Evolutionary conservation across 78 protist species (phyloP).

Genomic region (Dictyostelium capitatum): DNA sequence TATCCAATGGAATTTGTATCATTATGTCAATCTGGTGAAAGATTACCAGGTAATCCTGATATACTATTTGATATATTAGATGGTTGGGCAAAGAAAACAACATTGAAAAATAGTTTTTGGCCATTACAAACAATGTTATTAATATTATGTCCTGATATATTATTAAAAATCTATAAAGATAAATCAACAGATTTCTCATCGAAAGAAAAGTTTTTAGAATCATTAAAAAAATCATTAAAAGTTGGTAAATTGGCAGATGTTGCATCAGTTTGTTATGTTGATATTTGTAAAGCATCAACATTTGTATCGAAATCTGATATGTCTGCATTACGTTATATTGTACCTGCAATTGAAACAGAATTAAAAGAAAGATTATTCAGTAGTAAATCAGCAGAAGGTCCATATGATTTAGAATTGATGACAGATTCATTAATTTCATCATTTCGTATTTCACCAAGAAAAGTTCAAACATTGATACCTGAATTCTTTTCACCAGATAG

Average conservation of each 20-base stretch:
- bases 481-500: neutral
- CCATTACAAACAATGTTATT: conserved; percentile 83
- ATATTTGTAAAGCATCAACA: conserved; percentile 87
- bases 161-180: conserved; percentile 53
- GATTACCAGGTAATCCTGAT: conserved; percentile 72
- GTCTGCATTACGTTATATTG: conserved; percentile 81
- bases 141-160: conserved; percentile 81
- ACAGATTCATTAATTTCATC: conserved; percentile 41
- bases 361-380: conserved; percentile 59
- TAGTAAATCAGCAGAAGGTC: conserved; percentile 39
- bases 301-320: conserved; percentile 77
- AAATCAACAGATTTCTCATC: conserved; percentile 3
- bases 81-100: conserved; percentile 69
- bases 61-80: conserved; percentile 68
- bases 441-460: conserved; percentile 51
- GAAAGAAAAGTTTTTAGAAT: conserved; percentile 62
- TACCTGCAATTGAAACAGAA: conserved; percentile 72
- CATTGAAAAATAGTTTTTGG: conserved; percentile 76
- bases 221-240: conserved; percentile 43
- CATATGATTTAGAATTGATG: conserved; percentile 64
- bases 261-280: conserved; percentile 80
- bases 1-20: conserved; percentile 82
- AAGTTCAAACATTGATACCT: neutral
- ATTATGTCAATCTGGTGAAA: conserved; percentile 61
- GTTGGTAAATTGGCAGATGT: conserved; percentile 53